These are phyloP conservation scores for Neonectria punicea DNA, from an alignment of 2,329 filamentous ascomycete species.

Conservation along the genomic window DNA sequence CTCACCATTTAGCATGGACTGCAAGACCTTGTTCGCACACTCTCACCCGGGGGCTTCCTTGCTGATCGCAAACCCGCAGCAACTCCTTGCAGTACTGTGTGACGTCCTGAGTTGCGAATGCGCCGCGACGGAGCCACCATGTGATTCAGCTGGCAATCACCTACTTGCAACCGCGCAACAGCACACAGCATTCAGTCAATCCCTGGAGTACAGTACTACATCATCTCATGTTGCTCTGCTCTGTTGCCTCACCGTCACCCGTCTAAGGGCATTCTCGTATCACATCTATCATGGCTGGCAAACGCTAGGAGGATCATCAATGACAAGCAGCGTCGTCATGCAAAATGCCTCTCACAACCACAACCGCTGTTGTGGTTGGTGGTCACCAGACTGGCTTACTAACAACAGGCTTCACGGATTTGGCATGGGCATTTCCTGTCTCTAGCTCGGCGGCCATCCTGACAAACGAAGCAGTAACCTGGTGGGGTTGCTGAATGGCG, in stretches of 20 bases:
- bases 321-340: conserved; percentile 23
- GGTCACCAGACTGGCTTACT: conserved; percentile 1
- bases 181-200: conserved; percentile 13
- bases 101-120: conserved; percentile 32
- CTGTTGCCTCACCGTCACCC: conserved; percentile 22
- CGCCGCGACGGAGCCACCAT: conserved; percentile 30
- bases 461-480: conserved; percentile 7
- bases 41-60: conserved; percentile 19
- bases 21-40: conserved; percentile 10
- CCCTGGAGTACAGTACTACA: conserved; percentile 21
- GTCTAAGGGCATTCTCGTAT: conserved; percentile 20
- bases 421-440: conserved; percentile 1
- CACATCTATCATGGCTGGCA: conserved; percentile 29
- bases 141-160: conserved; percentile 30
- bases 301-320: conserved; percentile 11
- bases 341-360: conserved; percentile 21
- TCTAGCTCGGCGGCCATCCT: conserved; percentile 6
- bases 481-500: conserved; percentile 25
- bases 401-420: conserved; percentile 10
- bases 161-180: conserved; percentile 8
- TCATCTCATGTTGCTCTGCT: conserved; percentile 13
- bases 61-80: conserved; percentile 29
- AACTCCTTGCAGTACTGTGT: conserved; percentile 34
- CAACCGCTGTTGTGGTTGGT: conserved; percentile 1
- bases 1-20: conserved; percentile 19